A percentile compares a stretch with the other conserved stretches of the same genome.
These are phyloP conservation scores for Gaertneriomyces sp. DNA, from an alignment of 192 early-diverging fungal species.

Conservation along the genomic window DNA sequence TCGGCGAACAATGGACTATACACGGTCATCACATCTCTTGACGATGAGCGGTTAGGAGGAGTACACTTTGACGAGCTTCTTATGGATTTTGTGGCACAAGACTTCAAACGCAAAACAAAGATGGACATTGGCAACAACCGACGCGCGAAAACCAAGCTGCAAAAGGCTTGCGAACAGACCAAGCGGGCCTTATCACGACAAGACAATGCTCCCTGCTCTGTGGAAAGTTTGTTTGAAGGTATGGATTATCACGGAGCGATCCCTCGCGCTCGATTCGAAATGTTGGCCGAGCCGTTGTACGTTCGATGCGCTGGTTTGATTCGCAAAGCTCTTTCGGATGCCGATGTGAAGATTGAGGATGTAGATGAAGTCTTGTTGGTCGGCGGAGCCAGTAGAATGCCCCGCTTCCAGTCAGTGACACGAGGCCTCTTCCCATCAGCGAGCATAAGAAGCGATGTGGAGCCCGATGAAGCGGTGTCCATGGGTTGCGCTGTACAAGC, in stretches of 20 bases:
- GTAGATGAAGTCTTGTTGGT: conserved; percentile 88
- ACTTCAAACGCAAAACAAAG: conserved; percentile 85
- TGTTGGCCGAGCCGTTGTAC: conserved; percentile 77
- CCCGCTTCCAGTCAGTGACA: conserved; percentile 75
- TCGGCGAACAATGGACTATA: conserved; percentile 78
- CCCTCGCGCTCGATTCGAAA: conserved; percentile 86
- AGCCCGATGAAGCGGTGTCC: conserved; percentile 91
- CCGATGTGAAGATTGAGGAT: conserved; percentile 63
- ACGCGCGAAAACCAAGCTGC: conserved; percentile 77
- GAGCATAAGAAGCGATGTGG: conserved; percentile 71
- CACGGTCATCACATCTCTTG: conserved; percentile 71
- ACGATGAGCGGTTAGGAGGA: conserved; percentile 79
- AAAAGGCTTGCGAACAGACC: conserved; percentile 81
- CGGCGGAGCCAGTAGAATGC: conserved; percentile 84
- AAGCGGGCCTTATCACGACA: conserved; percentile 83
- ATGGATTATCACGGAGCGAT: conserved; percentile 82
- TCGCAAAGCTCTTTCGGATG: conserved; percentile 59
- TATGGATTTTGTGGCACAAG: conserved; percentile 71
- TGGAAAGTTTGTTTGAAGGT: conserved; percentile 89
- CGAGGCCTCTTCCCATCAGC: conserved; percentile 68
- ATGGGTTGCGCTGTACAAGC: conserved; percentile 89
- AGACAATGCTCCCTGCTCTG: conserved; percentile 81
- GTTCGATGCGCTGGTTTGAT: conserved; percentile 65
- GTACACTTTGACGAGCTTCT: conserved; percentile 81
- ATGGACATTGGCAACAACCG: conserved; percentile 73